Evolutionary conservation across 371 early-diverging fungal species (phyloP).

Genomic region (Catenaria anguillulae): DNA sequence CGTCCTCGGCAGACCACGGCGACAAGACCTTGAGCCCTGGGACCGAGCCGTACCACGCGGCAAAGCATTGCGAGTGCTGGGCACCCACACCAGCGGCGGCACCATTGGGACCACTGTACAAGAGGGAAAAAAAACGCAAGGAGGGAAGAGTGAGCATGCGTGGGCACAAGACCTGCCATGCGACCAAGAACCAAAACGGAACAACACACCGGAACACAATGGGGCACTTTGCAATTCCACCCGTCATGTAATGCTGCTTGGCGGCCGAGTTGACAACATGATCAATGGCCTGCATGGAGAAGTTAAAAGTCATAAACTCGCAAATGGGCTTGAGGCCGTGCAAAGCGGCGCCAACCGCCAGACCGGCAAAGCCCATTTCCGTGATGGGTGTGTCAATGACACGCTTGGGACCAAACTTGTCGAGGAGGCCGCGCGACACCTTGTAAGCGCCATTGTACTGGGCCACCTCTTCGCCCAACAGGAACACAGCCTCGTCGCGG

Average conservation of each 20-base stretch:
- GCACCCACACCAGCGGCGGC: slow-evolving; percentile 97
- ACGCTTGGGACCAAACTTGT: slow-evolving; percentile 93
- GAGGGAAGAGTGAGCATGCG: no score
- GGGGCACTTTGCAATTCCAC: slow-evolving; percentile 74
- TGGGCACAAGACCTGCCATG: background rate
- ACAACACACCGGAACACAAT: slow-evolving; percentile 79
- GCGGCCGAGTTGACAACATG: slow-evolving; percentile 99
- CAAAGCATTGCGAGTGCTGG: slow-evolving; percentile 99
- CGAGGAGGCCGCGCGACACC: slow-evolving; percentile 93
- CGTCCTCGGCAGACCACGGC: slow-evolving; percentile 95
- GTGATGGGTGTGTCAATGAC: slow-evolving; percentile 99
- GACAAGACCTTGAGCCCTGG: slow-evolving; percentile 98
- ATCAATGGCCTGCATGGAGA: slow-evolving; percentile 99
- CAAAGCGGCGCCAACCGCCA: slow-evolving; percentile 95
- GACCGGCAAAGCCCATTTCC: slow-evolving; percentile 97
- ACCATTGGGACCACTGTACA: slow-evolving; percentile 82
- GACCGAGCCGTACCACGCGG: slow-evolving; percentile 96
- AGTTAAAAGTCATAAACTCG: slow-evolving; percentile 99
- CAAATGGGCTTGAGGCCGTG: slow-evolving; percentile 94
- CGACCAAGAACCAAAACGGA: background rate
- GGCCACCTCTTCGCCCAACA: slow-evolving; percentile 97
- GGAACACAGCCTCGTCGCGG: slow-evolving; percentile 77
- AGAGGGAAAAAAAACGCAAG: background rate
- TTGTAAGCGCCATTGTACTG: slow-evolving; percentile 99
- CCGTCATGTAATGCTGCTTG: slow-evolving; percentile 98